A percentile compares a stretch with the other conserved stretches of the same genome.
Evolutionary conservation across 805 yeast genomes (phyloP).

Genomic region (Yamadazyma endophytica): DNA sequence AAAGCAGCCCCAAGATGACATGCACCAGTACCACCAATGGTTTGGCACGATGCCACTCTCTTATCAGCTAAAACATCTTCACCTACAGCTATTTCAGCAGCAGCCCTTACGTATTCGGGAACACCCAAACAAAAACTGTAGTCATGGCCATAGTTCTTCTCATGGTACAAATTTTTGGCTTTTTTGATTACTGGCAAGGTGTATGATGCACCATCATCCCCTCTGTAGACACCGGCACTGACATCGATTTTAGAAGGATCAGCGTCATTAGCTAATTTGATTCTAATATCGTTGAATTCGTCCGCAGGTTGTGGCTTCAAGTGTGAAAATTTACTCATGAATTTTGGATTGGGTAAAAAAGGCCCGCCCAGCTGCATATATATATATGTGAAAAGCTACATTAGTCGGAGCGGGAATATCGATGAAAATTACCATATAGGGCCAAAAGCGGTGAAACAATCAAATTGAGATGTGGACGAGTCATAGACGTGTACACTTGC

Average conservation of each 20-base stretch:
- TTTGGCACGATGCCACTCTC: slow-evolving; percentile 28
- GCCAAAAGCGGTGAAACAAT: too few species aligned
- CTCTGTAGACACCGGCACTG: slow-evolving; percentile 39
- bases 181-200: slow-evolving; percentile 30
- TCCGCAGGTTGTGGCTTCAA: slow-evolving; percentile 3
- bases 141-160: slow-evolving; percentile 38
- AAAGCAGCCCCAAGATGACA: slow-evolving; percentile 30
- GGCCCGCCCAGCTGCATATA: too few species aligned
- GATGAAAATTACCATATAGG: too few species aligned
- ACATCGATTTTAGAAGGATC: slow-evolving; percentile 33
- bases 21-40: slow-evolving; percentile 37
- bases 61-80: slow-evolving; percentile 16
- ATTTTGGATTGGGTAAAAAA: too few species aligned
- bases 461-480: too few species aligned
- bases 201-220: slow-evolving; percentile 25
- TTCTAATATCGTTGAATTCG: slow-evolving; percentile 4
- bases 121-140: slow-evolving; percentile 39
- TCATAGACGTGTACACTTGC: too few species aligned
- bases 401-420: too few species aligned
- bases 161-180: slow-evolving; percentile 26
- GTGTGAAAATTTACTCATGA: slow-evolving; percentile 5
- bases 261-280: slow-evolving; percentile 17
- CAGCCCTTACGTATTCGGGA: slow-evolving; percentile 26
- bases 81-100: slow-evolving; percentile 34
- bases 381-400: too few species aligned